Conservation (phyloP, 2,329 filamentous ascomycete species). For the Karstenula rhodostoma region DNA sequence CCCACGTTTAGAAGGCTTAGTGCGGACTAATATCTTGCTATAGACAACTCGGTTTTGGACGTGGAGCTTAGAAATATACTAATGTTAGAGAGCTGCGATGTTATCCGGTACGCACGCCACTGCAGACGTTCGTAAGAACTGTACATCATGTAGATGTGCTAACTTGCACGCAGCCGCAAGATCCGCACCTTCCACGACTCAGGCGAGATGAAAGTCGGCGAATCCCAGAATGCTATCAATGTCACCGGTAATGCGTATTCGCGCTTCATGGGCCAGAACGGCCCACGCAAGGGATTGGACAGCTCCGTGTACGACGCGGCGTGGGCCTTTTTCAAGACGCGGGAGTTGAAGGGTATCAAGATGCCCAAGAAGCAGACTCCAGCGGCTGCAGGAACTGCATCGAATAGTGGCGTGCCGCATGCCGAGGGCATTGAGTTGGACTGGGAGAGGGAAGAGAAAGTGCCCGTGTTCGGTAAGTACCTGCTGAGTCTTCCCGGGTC, state of each 20-base stretch:
- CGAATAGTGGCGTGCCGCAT: constrained; percentile 22
- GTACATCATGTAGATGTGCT: not conserved
- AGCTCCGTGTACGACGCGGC: constrained; percentile 20
- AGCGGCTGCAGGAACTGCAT: constrained; percentile 25
- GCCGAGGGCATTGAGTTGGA: constrained; percentile 54
- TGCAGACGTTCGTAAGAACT: no score
- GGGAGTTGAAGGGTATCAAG: constrained; percentile 28
- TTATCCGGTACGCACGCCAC: constrained; percentile 22
- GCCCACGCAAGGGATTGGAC: constrained; percentile 27
- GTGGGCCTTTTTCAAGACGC: constrained; percentile 58
- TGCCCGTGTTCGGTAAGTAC: constrained; percentile 57
- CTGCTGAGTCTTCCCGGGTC: not conserved
- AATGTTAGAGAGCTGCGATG: constrained; percentile 32
- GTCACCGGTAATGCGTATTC: constrained; percentile 45
- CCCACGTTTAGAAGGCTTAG: constrained; percentile 13
- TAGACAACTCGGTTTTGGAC: constrained; percentile 19
- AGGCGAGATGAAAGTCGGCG: constrained; percentile 55
- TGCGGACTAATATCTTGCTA: constrained; percentile 14
- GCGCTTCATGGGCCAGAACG: constrained; percentile 61
- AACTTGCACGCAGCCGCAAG: constrained; percentile 34
- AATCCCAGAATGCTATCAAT: constrained; percentile 53
- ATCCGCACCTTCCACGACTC: constrained; percentile 54
- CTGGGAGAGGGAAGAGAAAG: constrained; percentile 57
- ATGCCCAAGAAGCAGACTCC: constrained; percentile 42
- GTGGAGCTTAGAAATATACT: constrained; percentile 21